These are phyloP conservation scores for Cardamine resedifolia DNA, from an alignment of 345 rosid genomes.

Conservation along the genomic window DNA sequence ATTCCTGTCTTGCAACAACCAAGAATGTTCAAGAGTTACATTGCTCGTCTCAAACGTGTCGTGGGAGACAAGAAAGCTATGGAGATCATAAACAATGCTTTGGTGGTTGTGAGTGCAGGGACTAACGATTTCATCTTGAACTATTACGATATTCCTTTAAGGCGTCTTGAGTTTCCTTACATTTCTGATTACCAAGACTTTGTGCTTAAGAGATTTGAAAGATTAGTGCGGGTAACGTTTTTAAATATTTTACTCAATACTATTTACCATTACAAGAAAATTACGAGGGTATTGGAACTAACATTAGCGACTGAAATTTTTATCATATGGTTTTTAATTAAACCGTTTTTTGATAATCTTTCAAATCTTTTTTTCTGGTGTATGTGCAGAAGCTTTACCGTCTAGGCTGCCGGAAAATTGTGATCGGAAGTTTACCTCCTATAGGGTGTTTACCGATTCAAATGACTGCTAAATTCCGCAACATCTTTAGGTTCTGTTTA, in stretches of 20 bases:
- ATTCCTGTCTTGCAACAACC: neutral
- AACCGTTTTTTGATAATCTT: neutral
- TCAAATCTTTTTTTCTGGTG: neutral
- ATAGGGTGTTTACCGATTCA: constrained; percentile 66
- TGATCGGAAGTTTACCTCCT: constrained; percentile 56
- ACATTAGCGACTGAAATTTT: neutral
- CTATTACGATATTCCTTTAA: neutral
- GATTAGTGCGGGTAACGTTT: constrained; percentile 41
- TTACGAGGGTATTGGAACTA: neutral
- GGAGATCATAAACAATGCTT: constrained; percentile 34
- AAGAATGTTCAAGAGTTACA: constrained; percentile 1
- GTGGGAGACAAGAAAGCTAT: constrained; percentile 42
- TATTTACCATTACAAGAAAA: neutral
- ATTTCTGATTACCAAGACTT: neutral
- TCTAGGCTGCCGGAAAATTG: constrained; percentile 45
- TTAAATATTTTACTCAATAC: neutral
- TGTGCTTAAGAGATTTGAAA: neutral
- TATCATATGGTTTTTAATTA: neutral
- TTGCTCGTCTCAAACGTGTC: neutral
- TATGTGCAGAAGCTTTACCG: constrained; percentile 46
- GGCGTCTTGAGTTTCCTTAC: neutral
- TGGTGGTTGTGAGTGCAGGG: constrained; percentile 41
- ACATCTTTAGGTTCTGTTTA: constrained; percentile 34
- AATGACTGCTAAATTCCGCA: constrained; percentile 33
- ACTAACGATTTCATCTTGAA: constrained; percentile 41